A percentile compares a stretch with the other conserved stretches of the same genome.
Conservation (phyloP, 2,329 filamentous ascomycete genomes). For the Passalora sequoiae region DNA sequence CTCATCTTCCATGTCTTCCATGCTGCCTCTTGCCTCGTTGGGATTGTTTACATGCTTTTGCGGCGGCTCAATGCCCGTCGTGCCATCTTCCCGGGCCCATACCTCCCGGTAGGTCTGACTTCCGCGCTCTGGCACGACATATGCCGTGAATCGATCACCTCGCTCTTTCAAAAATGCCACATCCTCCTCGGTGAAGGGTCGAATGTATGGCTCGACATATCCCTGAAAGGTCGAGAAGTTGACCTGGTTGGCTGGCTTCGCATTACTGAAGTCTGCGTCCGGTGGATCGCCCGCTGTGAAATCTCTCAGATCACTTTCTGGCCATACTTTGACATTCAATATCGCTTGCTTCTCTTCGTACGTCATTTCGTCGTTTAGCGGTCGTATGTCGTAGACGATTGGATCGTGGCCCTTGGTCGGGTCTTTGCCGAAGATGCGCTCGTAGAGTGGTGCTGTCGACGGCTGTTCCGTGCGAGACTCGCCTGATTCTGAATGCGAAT, state of each 20-base stretch:
- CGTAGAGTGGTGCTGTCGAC: constrained; percentile 63
- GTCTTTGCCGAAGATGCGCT: constrained; percentile 81
- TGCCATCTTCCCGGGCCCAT: constrained; percentile 91
- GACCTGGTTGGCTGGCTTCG: constrained; percentile 90
- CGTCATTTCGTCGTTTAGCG: constrained; percentile 67
- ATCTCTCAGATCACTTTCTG: constrained; percentile 71
- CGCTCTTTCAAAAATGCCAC: constrained; percentile 82
- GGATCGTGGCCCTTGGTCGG: constrained; percentile 87
- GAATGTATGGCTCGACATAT: constrained; percentile 87
- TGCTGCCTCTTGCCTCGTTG: constrained; percentile 77
- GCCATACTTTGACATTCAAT: constrained; percentile 80
- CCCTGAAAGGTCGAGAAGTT: constrained; percentile 89
- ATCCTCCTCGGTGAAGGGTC: constrained; percentile 86
- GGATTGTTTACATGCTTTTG: constrained; percentile 61
- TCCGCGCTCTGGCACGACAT: constrained; percentile 78
- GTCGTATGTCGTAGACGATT: constrained; percentile 87
- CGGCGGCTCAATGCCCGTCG: constrained; percentile 65
- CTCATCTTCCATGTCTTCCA: constrained; percentile 82
- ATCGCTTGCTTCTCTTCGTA: constrained; percentile 83
- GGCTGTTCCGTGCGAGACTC: constrained; percentile 53
- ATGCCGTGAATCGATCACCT: constrained; percentile 76
- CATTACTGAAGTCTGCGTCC: constrained; percentile 90
- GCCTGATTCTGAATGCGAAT: constrained; percentile 54
- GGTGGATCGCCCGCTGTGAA: constrained; percentile 84
- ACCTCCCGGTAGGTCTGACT: constrained; percentile 81